Evolutionary conservation across 2,329 filamentous ascomycete genomes (phyloP).

Genomic region (Pseudogymnoascus sp.): DNA sequence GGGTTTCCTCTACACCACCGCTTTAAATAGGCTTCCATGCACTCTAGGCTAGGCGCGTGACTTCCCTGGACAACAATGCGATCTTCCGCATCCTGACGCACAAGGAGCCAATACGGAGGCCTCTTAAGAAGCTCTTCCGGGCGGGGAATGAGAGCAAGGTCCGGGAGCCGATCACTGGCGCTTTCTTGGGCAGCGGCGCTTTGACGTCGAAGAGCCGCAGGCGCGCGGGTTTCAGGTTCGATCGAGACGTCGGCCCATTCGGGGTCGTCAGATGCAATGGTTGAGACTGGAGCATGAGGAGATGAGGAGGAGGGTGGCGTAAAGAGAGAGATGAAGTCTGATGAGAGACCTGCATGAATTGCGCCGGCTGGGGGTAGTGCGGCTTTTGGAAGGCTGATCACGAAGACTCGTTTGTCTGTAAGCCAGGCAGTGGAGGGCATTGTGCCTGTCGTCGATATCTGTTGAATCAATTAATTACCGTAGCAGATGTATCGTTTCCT

Average conservation of each 20-base stretch:
- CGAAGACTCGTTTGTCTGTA: conserved; percentile 29
- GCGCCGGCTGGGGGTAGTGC: conserved; percentile 21
- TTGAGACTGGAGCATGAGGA: conserved; percentile 6
- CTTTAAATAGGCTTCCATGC: conserved; percentile 39
- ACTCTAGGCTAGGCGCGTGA: conserved; percentile 37
- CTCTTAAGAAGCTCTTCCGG: conserved; percentile 40
- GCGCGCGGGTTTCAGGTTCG: conserved; percentile 18
- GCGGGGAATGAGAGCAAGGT: conserved; percentile 33
- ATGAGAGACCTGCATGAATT: conserved; percentile 16
- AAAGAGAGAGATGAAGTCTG: conserved; percentile 31
- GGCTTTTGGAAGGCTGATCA: conserved; percentile 32
- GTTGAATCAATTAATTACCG: background rate
- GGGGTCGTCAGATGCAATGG: conserved; percentile 27
- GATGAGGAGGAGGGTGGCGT: conserved; percentile 11
- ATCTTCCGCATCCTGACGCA: conserved; percentile 26
- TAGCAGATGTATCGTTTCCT: background rate
- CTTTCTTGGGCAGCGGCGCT: conserved; percentile 27
- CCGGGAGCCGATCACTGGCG: conserved; percentile 33
- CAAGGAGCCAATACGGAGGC: conserved; percentile 40
- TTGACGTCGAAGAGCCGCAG: conserved; percentile 22
- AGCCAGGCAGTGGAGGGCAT: conserved; percentile 33
- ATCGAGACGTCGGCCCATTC: conserved; percentile 37
- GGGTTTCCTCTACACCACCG: conserved; percentile 40
- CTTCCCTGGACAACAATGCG: conserved; percentile 38
- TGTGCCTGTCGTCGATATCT: conserved; percentile 21